These are phyloP conservation scores for Sporopachydermia quercuum DNA, from an alignment of 805 yeast genomes.

Conservation along the genomic window DNA sequence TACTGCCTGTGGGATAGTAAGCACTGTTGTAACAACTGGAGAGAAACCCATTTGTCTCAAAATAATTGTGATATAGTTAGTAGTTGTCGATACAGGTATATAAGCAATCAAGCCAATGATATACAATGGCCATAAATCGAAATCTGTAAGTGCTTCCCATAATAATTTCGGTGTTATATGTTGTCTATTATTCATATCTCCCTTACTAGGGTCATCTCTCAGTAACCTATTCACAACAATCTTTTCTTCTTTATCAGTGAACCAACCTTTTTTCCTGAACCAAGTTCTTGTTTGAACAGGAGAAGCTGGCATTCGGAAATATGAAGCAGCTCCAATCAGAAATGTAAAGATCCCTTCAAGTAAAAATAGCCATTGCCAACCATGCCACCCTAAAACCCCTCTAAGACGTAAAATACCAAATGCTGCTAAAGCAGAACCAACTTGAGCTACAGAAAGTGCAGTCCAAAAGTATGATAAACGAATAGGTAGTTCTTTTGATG, in stretches of 20 bases:
- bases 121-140: conserved; percentile 41
- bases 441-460: conserved; percentile 32
- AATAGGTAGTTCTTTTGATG: conserved; percentile 38
- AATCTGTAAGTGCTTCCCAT: conserved; percentile 28
- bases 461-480: conserved; percentile 49
- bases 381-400: conserved; percentile 27
- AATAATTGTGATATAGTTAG: conserved; percentile 33
- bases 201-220: conserved; percentile 50
- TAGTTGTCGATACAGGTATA: conserved; percentile 23
- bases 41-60: conserved; percentile 35
- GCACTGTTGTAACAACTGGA: conserved; percentile 35
- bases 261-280: conserved; percentile 38
- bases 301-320: conserved; percentile 39
- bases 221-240: conserved; percentile 43
- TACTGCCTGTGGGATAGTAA: conserved; percentile 33
- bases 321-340: conserved; percentile 31
- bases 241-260: conserved; percentile 38
- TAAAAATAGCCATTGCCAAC: conserved; percentile 56
- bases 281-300: conserved; percentile 38
- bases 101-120: conserved; percentile 28
- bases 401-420: conserved; percentile 39
- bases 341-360: conserved; percentile 49
- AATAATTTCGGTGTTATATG: conserved; percentile 29
- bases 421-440: conserved; percentile 32
- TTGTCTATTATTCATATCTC: conserved; percentile 50